These are phyloP conservation scores for Mycena galopus DNA, from an alignment of 768 basidiomycete species.

Conservation along the genomic window DNA sequence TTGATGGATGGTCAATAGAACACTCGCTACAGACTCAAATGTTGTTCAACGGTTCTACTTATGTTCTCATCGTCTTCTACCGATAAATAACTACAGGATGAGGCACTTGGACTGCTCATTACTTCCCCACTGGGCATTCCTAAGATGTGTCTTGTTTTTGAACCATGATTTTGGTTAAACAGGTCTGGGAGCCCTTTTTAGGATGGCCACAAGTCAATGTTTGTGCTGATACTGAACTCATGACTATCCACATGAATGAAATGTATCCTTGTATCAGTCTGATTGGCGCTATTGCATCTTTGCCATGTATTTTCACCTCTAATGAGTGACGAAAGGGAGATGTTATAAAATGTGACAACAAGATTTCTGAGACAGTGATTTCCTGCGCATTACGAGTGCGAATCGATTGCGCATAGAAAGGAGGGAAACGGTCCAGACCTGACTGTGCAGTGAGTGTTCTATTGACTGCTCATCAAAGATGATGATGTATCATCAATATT, in stretches of 20 bases:
- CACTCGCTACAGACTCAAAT: too few relatives aligned
- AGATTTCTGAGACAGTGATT: not conserved
- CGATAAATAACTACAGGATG: not conserved
- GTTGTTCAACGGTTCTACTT: too few relatives aligned
- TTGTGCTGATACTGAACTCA: too few relatives aligned
- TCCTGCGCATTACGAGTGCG: not conserved
- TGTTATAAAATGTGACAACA: not conserved
- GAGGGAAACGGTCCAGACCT: not conserved
- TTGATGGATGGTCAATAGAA: too few relatives aligned
- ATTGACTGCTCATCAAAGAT: too few relatives aligned
- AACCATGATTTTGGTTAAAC: not conserved
- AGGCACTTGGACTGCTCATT: not conserved
- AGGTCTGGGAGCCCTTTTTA: not conserved
- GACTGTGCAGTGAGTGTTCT: too few relatives aligned
- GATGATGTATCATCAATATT: too few relatives aligned
- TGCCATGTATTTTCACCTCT: not conserved
- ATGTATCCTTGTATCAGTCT: not conserved
- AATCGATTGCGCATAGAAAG: not conserved
- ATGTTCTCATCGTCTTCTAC: not conserved
- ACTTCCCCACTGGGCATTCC: not conserved
- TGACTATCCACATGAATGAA: not conserved
- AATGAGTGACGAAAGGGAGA: not conserved
- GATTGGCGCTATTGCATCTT: not conserved
- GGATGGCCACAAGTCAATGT: not conserved
- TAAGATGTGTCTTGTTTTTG: not conserved